phyloP scores from a whole-genome alignment of 768 basidiomycete species.

The Amanita fuliginea region DNA sequence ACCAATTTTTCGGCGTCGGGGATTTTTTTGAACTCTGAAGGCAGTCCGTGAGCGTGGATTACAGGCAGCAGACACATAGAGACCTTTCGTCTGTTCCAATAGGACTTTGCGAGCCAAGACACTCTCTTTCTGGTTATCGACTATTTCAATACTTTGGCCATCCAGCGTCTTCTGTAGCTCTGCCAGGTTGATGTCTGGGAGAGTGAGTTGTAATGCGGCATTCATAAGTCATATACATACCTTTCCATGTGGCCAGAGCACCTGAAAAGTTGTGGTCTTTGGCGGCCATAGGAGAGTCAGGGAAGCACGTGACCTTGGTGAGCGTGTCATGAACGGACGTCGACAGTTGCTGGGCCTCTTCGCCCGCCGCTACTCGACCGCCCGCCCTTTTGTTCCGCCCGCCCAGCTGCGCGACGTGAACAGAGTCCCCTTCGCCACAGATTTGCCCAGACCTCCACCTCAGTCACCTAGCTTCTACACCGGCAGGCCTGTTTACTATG shows the following conservation, averaged over 20 bases:
- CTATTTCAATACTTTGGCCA: slow-evolving; percentile 85
- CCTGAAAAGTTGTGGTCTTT: slow-evolving; percentile 83
- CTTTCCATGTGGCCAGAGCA: slow-evolving; percentile 87
- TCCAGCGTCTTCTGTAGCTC: slow-evolving; percentile 93
- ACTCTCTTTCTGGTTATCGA: slow-evolving; percentile 98
- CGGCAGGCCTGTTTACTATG: slow-evolving; percentile 62
- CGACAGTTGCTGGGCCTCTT: slow-evolving; percentile 9
- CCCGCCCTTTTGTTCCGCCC: slow-evolving; percentile 24
- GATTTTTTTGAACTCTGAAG: slow-evolving; percentile 89
- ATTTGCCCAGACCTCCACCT: slow-evolving; percentile 25
- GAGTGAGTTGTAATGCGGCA: background rate
- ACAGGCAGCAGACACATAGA: slow-evolving; percentile 4
- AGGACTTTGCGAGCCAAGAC: slow-evolving; percentile 88
- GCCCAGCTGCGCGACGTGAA: slow-evolving; percentile 16
- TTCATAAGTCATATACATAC: slow-evolving; percentile 23
- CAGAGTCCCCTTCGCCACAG: background rate
- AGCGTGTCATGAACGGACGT: slow-evolving; percentile 5
- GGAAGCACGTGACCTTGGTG: background rate
- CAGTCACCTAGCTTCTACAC: slow-evolving; percentile 79
- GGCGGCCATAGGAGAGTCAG: slow-evolving; percentile 15
- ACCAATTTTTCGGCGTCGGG: slow-evolving; percentile 81
- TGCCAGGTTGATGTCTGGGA: slow-evolving; percentile 70
- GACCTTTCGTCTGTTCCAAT: slow-evolving; percentile 93
- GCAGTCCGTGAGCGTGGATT: background rate
- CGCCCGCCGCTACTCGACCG: slow-evolving; percentile 13